A percentile compares a stretch with the other conserved stretches of the same genome.
Conservation (phyloP, 306 rosid species). For the Rosa chinensis region DNA sequence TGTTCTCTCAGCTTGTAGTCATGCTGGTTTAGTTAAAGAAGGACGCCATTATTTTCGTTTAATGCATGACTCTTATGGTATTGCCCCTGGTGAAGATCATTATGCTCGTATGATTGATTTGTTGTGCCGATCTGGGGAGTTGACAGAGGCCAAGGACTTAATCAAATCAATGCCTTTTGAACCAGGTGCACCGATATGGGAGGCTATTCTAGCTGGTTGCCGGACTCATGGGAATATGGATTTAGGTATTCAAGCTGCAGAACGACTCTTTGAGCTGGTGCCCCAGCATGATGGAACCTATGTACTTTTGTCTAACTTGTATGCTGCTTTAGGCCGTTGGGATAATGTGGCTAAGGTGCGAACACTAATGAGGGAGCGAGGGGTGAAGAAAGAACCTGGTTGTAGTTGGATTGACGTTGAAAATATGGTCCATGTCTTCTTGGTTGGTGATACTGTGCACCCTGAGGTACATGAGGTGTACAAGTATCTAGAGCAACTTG, state of each 20-base stretch:
- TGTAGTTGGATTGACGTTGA: conserved; percentile 33
- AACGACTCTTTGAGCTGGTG: conserved; percentile 27
- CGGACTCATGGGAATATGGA: conserved; percentile 28
- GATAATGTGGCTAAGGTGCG: conserved; percentile 28
- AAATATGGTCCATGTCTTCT: conserved; percentile 29
- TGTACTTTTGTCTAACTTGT: conserved; percentile 28
- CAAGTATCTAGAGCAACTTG: conserved; percentile 26
- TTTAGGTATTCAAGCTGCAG: conserved; percentile 30
- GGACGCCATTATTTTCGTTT: conserved; percentile 27
- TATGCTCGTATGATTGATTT: conserved; percentile 32
- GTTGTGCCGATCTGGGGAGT: conserved; percentile 28
- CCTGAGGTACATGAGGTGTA: conserved; percentile 29
- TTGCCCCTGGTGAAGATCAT: conserved; percentile 29
- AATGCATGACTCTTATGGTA: conserved; percentile 16
- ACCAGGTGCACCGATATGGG: conserved; percentile 27
- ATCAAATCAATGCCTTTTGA: conserved; percentile 27
- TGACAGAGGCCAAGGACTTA: conserved; percentile 18
- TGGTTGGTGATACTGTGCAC: conserved; percentile 26
- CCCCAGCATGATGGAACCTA: conserved; percentile 32
- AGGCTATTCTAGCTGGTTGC: conserved; percentile 30
- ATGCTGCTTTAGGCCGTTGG: conserved; percentile 21
- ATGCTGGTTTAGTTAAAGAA: conserved; percentile 27
- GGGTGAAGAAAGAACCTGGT: conserved; percentile 34
- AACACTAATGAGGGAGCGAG: conserved; percentile 27
- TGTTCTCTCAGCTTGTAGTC: conserved; percentile 33